Percentiles rank a stretch among this genome's conserved stretches.
Conservation (phyloP, 169 alveolate species). For the Cyclospora cayetanensis region DNA sequence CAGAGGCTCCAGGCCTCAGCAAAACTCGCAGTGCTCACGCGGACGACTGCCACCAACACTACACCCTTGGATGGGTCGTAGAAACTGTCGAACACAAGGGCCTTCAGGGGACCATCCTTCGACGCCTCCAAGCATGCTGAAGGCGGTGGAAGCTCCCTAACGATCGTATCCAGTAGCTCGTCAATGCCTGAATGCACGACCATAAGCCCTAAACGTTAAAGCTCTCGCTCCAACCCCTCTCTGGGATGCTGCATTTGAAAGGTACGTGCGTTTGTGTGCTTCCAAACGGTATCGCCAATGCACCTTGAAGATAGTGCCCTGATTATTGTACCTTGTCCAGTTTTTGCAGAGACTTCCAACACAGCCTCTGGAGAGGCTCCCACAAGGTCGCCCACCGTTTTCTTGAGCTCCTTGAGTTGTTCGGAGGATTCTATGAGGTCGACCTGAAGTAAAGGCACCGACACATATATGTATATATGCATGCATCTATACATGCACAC, state of each 20-base stretch:
- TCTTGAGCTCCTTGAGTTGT: slow-evolving; percentile 33
- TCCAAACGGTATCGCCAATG: too few species aligned
- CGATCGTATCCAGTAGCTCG: slow-evolving; percentile 84
- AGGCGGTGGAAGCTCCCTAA: slow-evolving; percentile 89
- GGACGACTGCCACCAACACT: slow-evolving; percentile 83
- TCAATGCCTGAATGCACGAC: slow-evolving; percentile 80
- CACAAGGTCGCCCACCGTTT: slow-evolving; percentile 30
- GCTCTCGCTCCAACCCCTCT: too few species aligned
- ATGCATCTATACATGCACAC: background rate
- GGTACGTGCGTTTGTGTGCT: too few species aligned
- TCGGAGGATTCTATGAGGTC: slow-evolving; percentile 33
- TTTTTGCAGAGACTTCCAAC: slow-evolving; percentile 89
- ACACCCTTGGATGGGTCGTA: slow-evolving; percentile 93
- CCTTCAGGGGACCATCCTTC: slow-evolving; percentile 79
- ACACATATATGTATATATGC: background rate
- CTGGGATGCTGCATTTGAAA: too few species aligned
- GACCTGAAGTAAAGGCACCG: background rate
- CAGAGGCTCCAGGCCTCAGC: too few species aligned
- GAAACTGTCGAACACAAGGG: slow-evolving; percentile 92
- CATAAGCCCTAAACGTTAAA: too few species aligned
- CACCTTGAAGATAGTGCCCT: too few species aligned
- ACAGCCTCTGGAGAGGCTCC: slow-evolving; percentile 82
- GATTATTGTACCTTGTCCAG: slow-evolving; percentile 82
- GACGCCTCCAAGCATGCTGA: slow-evolving; percentile 58
- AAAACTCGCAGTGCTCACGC: too few species aligned